Evolutionary conservation across 2,329 filamentous ascomycete genomes (phyloP).

Genomic region (Penicillium sp.): DNA sequence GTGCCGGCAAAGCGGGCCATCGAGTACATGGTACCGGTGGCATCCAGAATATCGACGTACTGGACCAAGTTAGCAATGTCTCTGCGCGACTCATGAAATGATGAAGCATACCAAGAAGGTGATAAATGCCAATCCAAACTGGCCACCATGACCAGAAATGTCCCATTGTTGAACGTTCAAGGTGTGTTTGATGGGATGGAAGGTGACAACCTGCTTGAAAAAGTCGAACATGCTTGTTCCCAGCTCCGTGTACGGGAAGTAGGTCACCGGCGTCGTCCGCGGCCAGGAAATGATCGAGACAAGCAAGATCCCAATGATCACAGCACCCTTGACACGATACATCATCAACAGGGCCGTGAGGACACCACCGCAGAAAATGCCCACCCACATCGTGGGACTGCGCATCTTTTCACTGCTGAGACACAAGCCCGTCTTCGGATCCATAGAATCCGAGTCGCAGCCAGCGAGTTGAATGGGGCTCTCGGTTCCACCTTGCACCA

Average conservation of each 20-base stretch:
- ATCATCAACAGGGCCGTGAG: conserved; percentile 74
- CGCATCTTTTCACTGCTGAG: conserved; percentile 67
- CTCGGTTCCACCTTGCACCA: conserved; percentile 61
- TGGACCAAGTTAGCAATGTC: too few relatives aligned
- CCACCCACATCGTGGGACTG: conserved; percentile 77
- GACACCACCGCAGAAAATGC: conserved; percentile 63
- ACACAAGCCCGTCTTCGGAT: conserved; percentile 50
- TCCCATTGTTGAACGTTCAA: conserved; percentile 70
- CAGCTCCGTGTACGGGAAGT: conserved; percentile 66
- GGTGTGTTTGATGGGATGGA: conserved; percentile 67
- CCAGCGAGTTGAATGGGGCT: conserved; percentile 72
- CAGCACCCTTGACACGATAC: conserved; percentile 80
- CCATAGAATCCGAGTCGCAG: conserved; percentile 52
- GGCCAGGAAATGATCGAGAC: conserved; percentile 90
- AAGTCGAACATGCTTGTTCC: conserved; percentile 72
- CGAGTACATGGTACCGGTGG: conserved; percentile 78
- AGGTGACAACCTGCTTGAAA: conserved; percentile 80
- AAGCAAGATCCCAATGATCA: conserved; percentile 74
- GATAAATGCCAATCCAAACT: conserved; percentile 77
- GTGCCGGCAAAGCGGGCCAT: conserved; percentile 80
- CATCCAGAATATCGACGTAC: conserved; percentile 84
- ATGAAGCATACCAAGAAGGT: too few relatives aligned
- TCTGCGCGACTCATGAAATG: too few relatives aligned
- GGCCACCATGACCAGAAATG: conserved; percentile 60
- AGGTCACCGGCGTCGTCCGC: conserved; percentile 66